Evolutionary conservation across 2,329 filamentous ascomycete genomes (phyloP), one percentile per base, ranked within the genome.

Genomic region (Cladophialophora chaetospira): DNA sequence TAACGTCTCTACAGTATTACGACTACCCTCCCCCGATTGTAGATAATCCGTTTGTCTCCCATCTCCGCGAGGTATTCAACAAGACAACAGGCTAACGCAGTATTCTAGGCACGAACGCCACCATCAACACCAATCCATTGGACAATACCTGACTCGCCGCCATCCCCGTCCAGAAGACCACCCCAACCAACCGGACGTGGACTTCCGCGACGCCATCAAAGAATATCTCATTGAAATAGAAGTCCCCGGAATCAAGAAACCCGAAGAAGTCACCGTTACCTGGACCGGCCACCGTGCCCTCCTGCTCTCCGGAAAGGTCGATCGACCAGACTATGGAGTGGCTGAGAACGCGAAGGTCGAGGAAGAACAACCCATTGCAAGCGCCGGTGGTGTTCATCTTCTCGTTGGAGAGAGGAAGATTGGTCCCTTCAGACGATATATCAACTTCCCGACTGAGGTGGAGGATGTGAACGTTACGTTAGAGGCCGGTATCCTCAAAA

Each of bases 381-480:
- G 48, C n/a, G 13, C 35, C 4, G 51, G 45, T 10, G 57, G 57
- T 11, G 46, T 57, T 4, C 60, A 62, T 29, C 25, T 62, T 15
- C 44, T 62, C 26, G 57, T 62, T 17, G 60, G 60, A 26, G 60
- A 62, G 33, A 55, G 60, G 25, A 60, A 51, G 33, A 19, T 62
- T 19, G 60, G 60, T 13, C 60, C 60, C 6, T 62, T 60, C 43
- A 57, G 60, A 36, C 46, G 60, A 55, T 62, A 62, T 35, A 46
- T 62, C 57, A 60, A 62, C 48, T 62, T 62, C 51, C 60, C 60
- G 13, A 57, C 60, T 28, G 60, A 62, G 10, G 60, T 62, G 29
- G 60, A 62, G 53, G 60, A 62, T 21, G 54, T 62, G 29, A 60
- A 28, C 23, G 60, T 62, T 15, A 62, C 60, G 21, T 47, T 62